A percentile compares a stretch with the other conserved stretches of the same genome.
Conservation (phyloP, 768 basidiomycete genomes). For the Panaeolus cyanescens region DNA sequence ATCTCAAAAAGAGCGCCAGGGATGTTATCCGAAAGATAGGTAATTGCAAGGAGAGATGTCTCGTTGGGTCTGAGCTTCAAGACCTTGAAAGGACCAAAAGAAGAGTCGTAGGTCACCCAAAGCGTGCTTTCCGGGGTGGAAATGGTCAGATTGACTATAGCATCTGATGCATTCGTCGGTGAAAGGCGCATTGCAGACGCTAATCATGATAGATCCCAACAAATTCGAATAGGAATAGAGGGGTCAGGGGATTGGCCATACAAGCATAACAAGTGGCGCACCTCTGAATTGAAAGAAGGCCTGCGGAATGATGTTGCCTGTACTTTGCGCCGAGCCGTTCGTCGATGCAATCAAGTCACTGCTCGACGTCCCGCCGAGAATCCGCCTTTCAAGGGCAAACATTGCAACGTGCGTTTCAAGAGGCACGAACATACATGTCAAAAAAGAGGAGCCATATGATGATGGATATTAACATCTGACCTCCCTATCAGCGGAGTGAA, state of each 20-base stretch:
- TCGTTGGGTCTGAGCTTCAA: conserved; percentile 40
- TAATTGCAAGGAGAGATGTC: conserved; percentile 42
- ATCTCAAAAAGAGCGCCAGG: conserved; percentile 20
- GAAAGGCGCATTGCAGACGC: conserved; percentile 34
- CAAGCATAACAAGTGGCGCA: conserved; percentile 20
- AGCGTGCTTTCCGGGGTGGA: conserved; percentile 37
- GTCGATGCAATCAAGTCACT: conserved; percentile 32
- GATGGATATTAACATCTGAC: not conserved
- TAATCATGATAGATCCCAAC: conserved; percentile 43
- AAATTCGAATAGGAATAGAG: not conserved
- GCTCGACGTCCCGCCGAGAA: conserved; percentile 9
- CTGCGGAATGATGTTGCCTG: conserved; percentile 51
- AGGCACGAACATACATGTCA: conserved; percentile 1
- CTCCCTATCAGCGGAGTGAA: not conserved
- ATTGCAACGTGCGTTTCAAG: conserved; percentile 25
- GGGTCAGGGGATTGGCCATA: not conserved
- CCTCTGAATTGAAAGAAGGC: conserved; percentile 60
- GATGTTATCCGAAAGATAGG: conserved; percentile 17
- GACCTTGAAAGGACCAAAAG: conserved; percentile 37
- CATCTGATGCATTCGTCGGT: conserved; percentile 47
- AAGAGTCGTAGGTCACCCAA: conserved; percentile 40
- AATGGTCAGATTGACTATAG: conserved; percentile 53
- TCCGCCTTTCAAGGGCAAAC: conserved; percentile 8
- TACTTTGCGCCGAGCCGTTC: conserved; percentile 41
- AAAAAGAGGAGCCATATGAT: not conserved